Evolutionary conservation across 441 rosid species (phyloP).

Genomic region (Croton setiger): DNA sequence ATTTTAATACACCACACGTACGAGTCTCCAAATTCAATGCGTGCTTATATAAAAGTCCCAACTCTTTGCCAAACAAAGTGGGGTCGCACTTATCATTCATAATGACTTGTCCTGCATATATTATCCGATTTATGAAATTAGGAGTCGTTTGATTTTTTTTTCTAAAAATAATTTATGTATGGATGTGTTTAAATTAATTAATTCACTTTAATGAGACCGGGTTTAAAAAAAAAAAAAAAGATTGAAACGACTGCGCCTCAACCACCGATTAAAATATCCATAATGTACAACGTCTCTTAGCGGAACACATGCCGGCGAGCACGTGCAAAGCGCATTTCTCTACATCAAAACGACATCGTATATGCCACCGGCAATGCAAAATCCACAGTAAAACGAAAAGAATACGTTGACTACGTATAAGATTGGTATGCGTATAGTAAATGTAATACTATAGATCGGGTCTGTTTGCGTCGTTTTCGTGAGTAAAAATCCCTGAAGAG

Average conservation of each 20-base stretch:
- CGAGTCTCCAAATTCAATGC: neutral
- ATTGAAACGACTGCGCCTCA: neutral
- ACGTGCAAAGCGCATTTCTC: slow-evolving; percentile 13
- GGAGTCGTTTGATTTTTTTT: too few species aligned
- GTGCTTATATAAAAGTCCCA: neutral
- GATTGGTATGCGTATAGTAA: neutral
- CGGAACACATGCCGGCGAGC: neutral
- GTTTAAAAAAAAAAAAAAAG: neutral
- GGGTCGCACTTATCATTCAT: neutral
- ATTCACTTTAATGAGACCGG: too few species aligned
- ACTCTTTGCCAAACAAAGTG: neutral
- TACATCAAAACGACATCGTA: neutral
- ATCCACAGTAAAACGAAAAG: neutral
- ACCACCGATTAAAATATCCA: neutral
- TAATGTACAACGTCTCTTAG: slow-evolving; percentile 5
- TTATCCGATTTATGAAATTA: too few species aligned
- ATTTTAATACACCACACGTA: neutral
- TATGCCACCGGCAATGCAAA: neutral
- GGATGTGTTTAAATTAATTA: too few species aligned
- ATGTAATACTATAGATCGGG: neutral
- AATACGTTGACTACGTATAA: neutral
- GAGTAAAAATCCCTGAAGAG: slow-evolving; percentile 3
- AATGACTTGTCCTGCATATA: neutral
- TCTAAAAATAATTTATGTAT: too few species aligned
- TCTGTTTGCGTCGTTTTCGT: neutral